Conservation (phyloP, 257 asterid species). For the Solanum ahanhuiri region DNA sequence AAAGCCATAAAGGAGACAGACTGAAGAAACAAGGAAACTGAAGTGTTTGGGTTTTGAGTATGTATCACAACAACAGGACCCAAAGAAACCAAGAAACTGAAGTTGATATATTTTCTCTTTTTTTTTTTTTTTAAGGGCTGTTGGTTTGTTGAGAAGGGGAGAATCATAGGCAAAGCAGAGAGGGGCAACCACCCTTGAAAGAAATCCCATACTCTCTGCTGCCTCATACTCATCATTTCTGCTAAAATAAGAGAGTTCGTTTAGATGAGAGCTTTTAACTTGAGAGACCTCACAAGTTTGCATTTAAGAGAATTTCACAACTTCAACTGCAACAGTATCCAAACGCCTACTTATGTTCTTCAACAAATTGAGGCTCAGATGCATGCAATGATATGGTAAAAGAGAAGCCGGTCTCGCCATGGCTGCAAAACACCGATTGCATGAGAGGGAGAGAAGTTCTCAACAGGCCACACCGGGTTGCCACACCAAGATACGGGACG, state of each 20-base stretch:
- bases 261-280: no score
- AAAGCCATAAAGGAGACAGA: neutral
- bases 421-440: conserved; percentile 23
- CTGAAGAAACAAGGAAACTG: neutral
- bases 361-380: conserved; percentile 9
- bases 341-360: neutral
- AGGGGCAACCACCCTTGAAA: conserved; percentile 49
- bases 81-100: neutral
- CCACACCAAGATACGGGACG: conserved; percentile 35
- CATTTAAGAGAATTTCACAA: neutral
- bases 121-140: neutral
- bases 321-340: neutral
- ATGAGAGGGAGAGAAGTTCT: neutral
- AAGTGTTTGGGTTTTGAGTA: neutral
- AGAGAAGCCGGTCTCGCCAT: neutral
- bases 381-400: neutral
- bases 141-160: neutral
- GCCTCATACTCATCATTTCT: neutral
- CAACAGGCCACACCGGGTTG: conserved; percentile 13
- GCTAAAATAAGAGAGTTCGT: no score
- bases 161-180: conserved; percentile 19
- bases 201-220: conserved; percentile 6
- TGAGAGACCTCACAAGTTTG: no score
- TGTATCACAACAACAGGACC: neutral
- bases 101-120: neutral